Evolutionary conservation across 2,329 filamentous ascomycete species (phyloP).

Genomic region (Aspergillus pseudotamarii): DNA sequence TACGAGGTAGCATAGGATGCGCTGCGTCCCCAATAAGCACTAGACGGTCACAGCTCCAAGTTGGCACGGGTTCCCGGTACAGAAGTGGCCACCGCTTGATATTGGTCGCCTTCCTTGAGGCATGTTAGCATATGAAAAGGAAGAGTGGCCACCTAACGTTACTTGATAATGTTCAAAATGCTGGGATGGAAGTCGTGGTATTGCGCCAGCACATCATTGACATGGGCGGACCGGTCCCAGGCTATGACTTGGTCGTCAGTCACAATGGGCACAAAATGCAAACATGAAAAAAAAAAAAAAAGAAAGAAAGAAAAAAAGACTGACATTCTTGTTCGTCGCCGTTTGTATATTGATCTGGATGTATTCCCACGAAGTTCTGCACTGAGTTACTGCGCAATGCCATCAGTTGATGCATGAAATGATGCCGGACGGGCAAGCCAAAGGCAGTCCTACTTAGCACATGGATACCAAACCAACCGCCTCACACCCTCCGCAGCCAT

Average conservation of each 20-base stretch:
- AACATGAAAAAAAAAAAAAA: neutral
- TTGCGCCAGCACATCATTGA: neutral
- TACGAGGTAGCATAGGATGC: constrained; percentile 23
- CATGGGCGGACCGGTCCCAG: neutral
- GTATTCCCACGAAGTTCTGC: neutral
- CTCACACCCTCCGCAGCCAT: neutral
- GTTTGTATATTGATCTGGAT: neutral
- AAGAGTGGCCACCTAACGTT: no score
- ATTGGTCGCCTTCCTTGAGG: neutral
- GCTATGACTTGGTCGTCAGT: neutral
- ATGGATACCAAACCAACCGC: neutral
- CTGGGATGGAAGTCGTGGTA: neutral
- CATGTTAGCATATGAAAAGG: neutral
- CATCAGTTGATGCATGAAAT: neutral
- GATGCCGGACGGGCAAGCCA: neutral
- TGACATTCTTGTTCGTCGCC: neutral
- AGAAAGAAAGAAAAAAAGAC: neutral
- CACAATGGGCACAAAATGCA: neutral
- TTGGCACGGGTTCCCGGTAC: constrained; percentile 28
- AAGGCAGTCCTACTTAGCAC: neutral
- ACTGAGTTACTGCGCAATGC: neutral
- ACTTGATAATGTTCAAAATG: neutral
- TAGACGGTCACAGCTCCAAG: constrained; percentile 27
- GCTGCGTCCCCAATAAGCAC: constrained; percentile 38
- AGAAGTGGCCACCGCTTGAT: constrained; percentile 29